Conservation (phyloP, 176 grass and related monocot species). For the Carex pumila region DNA sequence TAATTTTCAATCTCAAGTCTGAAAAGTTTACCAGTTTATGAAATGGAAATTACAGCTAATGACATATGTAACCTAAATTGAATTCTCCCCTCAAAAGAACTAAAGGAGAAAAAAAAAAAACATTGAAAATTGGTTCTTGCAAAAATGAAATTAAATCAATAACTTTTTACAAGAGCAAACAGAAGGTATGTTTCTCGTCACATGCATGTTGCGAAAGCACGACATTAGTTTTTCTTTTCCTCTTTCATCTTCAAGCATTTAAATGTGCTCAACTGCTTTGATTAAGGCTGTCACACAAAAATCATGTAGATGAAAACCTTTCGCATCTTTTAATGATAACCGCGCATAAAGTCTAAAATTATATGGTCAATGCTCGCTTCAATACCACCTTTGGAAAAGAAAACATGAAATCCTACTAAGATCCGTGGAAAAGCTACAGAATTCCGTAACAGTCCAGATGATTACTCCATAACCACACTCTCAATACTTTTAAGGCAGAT, state of each 20-base stretch:
- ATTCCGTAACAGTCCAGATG: background rate
- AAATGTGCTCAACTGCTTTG: conserved; percentile 1
- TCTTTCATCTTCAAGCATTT: conserved; percentile 10
- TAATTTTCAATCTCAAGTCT: background rate
- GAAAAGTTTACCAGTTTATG: background rate
- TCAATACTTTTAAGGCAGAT: background rate
- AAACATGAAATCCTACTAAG: background rate
- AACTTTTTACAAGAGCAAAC: background rate
- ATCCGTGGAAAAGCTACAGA: background rate
- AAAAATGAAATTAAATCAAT: background rate
- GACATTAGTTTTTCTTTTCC: background rate
- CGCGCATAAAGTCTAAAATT: background rate
- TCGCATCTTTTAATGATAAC: conserved; percentile 9
- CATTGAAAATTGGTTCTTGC: background rate
- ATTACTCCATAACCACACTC: background rate
- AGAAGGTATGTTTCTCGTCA: background rate
- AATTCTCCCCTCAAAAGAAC: background rate
- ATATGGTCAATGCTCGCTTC: background rate
- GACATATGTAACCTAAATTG: background rate
- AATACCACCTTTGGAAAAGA: background rate
- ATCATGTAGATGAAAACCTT: background rate
- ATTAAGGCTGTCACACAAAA: conserved; percentile 18
- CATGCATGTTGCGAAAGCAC: conserved; percentile 10
- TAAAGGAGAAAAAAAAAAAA: background rate
- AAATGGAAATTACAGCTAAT: background rate